Conservation (phyloP, 257 asterid species). For the Ligustrum vulgare region DNA sequence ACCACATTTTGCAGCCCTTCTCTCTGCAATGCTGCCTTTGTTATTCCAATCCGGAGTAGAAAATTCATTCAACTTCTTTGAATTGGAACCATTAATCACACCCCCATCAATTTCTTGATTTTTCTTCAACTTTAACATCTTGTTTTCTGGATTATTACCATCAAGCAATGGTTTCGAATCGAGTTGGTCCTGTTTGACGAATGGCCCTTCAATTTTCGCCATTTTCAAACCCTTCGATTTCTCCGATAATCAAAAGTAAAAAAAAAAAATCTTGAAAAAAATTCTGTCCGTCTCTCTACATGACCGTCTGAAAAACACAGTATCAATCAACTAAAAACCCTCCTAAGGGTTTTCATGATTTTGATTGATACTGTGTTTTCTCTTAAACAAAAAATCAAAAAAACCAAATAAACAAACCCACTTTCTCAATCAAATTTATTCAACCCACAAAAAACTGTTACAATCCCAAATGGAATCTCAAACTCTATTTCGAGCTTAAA, state of each 20-base stretch:
- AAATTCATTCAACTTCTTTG: not conserved
- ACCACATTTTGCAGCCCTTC: conserved; percentile 62
- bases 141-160: not conserved
- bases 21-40: conserved; percentile 51
- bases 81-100: not conserved
- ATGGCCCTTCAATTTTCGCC: conserved; percentile 20
- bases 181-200: conserved; percentile 25
- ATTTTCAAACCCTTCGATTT: conserved; percentile 13
- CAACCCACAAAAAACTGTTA: conserved; percentile 3
- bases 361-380: conserved; percentile 60
- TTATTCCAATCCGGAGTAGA: conserved; percentile 8
- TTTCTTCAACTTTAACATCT: not conserved
- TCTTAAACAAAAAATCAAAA: not conserved
- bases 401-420: not conserved
- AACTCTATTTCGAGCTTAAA: conserved; percentile 9
- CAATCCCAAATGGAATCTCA: conserved; percentile 12
- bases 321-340: conserved; percentile 61
- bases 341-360: conserved; percentile 41
- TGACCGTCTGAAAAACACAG: conserved; percentile 31
- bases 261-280: not conserved
- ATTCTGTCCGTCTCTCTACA: not conserved
- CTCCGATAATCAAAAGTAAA: conserved; percentile 17
- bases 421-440: not conserved
- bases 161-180: conserved; percentile 19
- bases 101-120: not conserved